Evolutionary conservation across 768 basidiomycete genomes (phyloP).

Genomic region (Auriscalpium microsporum): DNA sequence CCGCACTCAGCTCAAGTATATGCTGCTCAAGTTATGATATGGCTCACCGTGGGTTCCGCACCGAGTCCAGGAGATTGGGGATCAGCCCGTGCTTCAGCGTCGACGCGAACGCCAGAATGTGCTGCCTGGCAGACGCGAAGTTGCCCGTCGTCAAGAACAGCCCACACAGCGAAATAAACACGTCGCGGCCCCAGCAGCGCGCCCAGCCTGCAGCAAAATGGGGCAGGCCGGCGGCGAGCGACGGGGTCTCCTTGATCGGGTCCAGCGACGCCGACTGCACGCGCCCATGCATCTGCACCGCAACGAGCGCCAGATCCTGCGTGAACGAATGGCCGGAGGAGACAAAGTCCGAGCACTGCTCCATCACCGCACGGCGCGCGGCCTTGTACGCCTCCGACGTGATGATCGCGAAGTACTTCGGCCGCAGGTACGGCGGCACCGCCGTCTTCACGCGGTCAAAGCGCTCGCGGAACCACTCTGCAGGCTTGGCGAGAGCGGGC

Average conservation of each 20-base stretch:
- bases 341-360: conserved; percentile 85
- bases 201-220: conserved; percentile 95
- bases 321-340: conserved; percentile 81
- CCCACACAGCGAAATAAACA: conserved; percentile 90
- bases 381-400: conserved; percentile 91
- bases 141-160: conserved; percentile 92
- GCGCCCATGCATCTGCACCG: conserved; percentile 84
- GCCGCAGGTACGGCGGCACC: conserved; percentile 82
- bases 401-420: conserved; percentile 93
- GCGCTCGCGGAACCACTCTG: conserved; percentile 81
- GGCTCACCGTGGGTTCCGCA: conserved; percentile 68
- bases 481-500: conserved; percentile 63
- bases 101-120: conserved; percentile 89
- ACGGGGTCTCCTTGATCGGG: conserved; percentile 59
- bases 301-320: conserved; percentile 78
- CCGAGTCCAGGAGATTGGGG: conserved; percentile 90
- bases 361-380: conserved; percentile 70
- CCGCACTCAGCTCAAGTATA: background rate
- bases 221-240: conserved; percentile 89
- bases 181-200: conserved; percentile 92
- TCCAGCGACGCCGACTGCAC: conserved; percentile 89
- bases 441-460: conserved; percentile 70
- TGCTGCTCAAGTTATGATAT: background rate
- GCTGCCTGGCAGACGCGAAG: conserved; percentile 74
- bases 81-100: conserved; percentile 94